These are phyloP conservation scores for Marasmius sp. DNA, from an alignment of 1,284 basidiomycete species.

Conservation along the genomic window DNA sequence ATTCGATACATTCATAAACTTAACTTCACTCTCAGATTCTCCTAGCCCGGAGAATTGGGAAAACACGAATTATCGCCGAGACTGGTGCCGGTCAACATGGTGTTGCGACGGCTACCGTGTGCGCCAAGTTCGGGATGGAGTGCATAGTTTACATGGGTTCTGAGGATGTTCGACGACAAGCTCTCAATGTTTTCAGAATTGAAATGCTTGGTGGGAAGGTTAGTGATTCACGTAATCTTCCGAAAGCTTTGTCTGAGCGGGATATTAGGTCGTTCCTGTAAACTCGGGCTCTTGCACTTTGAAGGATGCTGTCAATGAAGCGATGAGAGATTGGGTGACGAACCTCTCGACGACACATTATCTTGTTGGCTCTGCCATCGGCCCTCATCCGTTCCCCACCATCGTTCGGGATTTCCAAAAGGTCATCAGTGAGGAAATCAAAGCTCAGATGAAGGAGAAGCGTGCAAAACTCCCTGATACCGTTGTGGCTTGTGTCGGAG, in stretches of 20 bases:
- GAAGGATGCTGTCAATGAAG: constrained; percentile 98
- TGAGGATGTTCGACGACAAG: constrained; percentile 96
- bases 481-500: constrained; percentile 96
- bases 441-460: constrained; percentile 75
- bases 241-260: constrained; percentile 6
- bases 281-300: constrained; percentile 92
- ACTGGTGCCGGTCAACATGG: constrained; percentile 99
- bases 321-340: constrained; percentile 97
- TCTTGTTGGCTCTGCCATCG: constrained; percentile 95
- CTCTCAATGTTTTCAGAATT: constrained; percentile 97
- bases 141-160: constrained; percentile 98
- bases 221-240: background rate
- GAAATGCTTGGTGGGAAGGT: constrained; percentile 95
- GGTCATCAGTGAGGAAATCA: constrained; percentile 95
- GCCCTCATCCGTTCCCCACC: constrained; percentile 98
- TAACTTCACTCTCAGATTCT: constrained; percentile 63
- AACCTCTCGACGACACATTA: constrained; percentile 94
- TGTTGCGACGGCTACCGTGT: constrained; percentile 97
- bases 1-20: background rate
- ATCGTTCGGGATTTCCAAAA: constrained; percentile 98
- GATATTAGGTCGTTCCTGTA: constrained; percentile 82
- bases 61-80: constrained; percentile 97
- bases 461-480: constrained; percentile 90
- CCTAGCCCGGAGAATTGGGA: constrained; percentile 89
- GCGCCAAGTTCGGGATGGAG: constrained; percentile 94